phyloP scores from a whole-genome alignment of 2,329 filamentous ascomycete species.

The Emericellopsis atlantica region DNA sequence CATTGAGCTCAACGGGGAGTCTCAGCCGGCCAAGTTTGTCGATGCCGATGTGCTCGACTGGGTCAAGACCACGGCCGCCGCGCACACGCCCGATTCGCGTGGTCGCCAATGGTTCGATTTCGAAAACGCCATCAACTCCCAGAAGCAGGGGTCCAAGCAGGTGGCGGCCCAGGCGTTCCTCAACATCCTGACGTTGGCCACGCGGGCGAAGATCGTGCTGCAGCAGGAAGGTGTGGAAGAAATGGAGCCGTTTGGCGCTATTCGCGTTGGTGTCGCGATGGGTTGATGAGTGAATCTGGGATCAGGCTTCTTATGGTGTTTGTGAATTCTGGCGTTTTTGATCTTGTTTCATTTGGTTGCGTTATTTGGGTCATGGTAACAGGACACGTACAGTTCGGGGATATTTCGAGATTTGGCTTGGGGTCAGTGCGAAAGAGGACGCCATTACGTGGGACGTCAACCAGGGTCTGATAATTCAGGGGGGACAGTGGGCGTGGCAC shows the following conservation, averaged over 20 bases:
- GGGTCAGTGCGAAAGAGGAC: too few species aligned
- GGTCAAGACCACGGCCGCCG: constrained; percentile 17
- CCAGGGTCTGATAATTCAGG: too few species aligned
- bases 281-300: background rate
- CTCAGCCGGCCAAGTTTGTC: constrained; percentile 21
- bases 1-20: constrained; percentile 11
- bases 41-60: constrained; percentile 28
- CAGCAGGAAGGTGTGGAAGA: constrained; percentile 37
- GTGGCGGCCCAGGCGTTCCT: constrained; percentile 66
- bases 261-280: constrained; percentile 27
- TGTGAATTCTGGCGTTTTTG: background rate
- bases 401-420: too few species aligned
- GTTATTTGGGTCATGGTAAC: too few species aligned
- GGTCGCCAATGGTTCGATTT: constrained; percentile 46
- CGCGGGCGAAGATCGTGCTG: constrained; percentile 49
- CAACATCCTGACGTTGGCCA: constrained; percentile 60
- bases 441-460: too few species aligned
- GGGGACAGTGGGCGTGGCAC: too few species aligned
- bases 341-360: background rate
- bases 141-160: constrained; percentile 34
- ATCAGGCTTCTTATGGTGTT: too few species aligned
- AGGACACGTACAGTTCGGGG: background rate
- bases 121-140: constrained; percentile 49
- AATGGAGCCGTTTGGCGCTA: constrained; percentile 29
- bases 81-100: constrained; percentile 12